Base-by-base conservation (phyloP, 306 rosid genomes). In the Quillaja saponaria region DNA sequence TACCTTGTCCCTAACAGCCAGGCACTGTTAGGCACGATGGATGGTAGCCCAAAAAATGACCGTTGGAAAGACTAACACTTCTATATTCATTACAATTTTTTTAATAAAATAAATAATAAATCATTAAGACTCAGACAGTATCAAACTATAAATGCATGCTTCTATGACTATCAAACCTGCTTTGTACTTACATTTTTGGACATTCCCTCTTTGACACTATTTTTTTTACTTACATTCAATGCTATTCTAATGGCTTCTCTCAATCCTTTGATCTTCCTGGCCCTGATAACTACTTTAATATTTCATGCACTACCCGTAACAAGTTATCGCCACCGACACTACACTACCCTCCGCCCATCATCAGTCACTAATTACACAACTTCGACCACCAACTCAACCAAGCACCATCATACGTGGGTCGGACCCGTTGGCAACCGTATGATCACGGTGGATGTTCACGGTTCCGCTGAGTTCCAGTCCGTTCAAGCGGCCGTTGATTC, bases 401-500 rank as follows among this genome's bases (percentile, higher is more conserved):
- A 49, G 34, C 55, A 49, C 55, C 64, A 56, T 17, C 85, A 74
- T 61, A 63, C 49, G 11, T 83, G 97, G 96, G 55, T 82, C 3
- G 95, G 86, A 37, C 96, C 96, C 28, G 12, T 61, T 14, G 95
- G 97, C 13, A 37, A 76, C 77, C 90, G 86, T 3, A 42, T 56
- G 6, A 78, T 91, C 57, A 76, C 81, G 0, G 96, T 87, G 0
- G 82, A 85, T 40, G 37, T 78, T 1, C 76, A 82, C 10, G 97
- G 95, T 12, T 76, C 76, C 10, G 90, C 73, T 15, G 74, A 80
- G 14, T 85, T 83, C 78, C 69, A 3, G 53, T 84, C 87, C 3
- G 95, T 91, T 37, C 97, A 91, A 73, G 81, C 80, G 0, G 96
- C 96, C 20, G 91, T 91, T 2, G 69, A 91, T 51, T 69, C 91